Conservation (phyloP, 148 eudicot genomes). For the Spergularia marina region DNA sequence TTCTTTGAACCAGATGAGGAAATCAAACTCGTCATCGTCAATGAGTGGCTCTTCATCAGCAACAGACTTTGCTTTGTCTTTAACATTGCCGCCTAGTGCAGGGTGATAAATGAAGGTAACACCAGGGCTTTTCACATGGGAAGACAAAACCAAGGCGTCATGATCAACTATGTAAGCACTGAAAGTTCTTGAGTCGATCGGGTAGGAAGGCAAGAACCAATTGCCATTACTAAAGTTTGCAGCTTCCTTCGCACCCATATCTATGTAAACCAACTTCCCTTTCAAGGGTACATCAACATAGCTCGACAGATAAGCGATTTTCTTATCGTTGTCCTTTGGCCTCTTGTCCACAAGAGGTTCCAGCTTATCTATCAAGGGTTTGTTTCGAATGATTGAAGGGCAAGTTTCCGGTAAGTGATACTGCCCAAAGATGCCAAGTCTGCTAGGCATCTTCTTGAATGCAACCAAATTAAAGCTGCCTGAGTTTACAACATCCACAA, state of each 20-base stretch:
- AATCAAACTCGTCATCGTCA: constrained; percentile 68
- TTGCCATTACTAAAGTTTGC: constrained; percentile 45
- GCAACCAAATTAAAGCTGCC: constrained; percentile 49
- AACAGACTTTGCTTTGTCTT: constrained; percentile 32
- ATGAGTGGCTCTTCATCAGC: constrained; percentile 43
- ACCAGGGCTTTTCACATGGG: constrained; percentile 73
- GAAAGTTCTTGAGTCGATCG: constrained; percentile 45
- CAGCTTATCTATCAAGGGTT: constrained; percentile 45
- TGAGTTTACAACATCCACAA: constrained; percentile 54
- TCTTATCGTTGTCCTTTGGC: constrained; percentile 6
- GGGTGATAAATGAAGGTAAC: constrained; percentile 78
- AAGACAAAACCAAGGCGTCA: constrained; percentile 52
- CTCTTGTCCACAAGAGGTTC: constrained; percentile 48
- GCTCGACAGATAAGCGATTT: constrained; percentile 48
- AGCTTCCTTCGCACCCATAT: constrained; percentile 59
- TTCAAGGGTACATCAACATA: constrained; percentile 49
- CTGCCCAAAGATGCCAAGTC: constrained; percentile 37
- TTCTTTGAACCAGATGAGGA: constrained; percentile 65
- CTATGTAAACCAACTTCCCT: constrained; percentile 62
- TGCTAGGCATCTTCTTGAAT: constrained; percentile 49
- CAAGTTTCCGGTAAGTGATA: constrained; percentile 58
- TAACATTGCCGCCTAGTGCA: constrained; percentile 42
- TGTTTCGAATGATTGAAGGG: constrained; percentile 49
- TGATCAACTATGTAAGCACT: constrained; percentile 63
- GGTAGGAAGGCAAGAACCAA: constrained; percentile 52